Evolutionary conservation across 192 early-diverging fungal species (phyloP).

Genomic region (Linnemannia elongata): DNA sequence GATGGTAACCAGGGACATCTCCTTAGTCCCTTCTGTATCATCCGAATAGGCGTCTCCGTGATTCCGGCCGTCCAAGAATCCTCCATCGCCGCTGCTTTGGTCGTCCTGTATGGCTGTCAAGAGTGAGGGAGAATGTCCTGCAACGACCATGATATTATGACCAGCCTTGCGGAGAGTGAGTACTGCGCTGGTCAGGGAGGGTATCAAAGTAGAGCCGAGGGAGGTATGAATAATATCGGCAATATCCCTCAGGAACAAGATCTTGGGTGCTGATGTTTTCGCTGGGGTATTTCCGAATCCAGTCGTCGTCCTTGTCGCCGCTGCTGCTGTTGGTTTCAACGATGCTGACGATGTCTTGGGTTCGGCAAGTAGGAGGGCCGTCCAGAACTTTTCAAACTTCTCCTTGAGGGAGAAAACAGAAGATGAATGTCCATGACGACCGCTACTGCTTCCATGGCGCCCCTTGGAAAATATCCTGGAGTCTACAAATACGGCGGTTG

Average conservation of each 20-base stretch:
- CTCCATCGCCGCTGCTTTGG: background rate
- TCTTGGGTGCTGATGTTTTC: slow-evolving; percentile 36
- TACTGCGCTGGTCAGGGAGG: slow-evolving; percentile 57
- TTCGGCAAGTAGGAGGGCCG: slow-evolving; percentile 44
- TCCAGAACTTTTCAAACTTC: slow-evolving; percentile 58
- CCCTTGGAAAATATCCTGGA: slow-evolving; percentile 23
- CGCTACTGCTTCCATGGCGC: background rate
- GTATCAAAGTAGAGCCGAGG: slow-evolving; percentile 54
- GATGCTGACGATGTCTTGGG: slow-evolving; percentile 12
- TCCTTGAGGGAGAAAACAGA: slow-evolving; percentile 33
- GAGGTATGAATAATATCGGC: slow-evolving; percentile 59
- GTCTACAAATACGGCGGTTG: slow-evolving; percentile 32
- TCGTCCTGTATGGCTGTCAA: slow-evolving; percentile 17
- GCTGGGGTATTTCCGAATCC: background rate
- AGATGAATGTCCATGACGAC: slow-evolving; percentile 27
- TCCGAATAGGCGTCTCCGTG: slow-evolving; percentile 12
- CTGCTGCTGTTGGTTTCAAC: background rate
- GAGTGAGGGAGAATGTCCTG: slow-evolving; percentile 62
- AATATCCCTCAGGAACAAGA: slow-evolving; percentile 66
- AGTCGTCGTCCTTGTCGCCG: background rate
- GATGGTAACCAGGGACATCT: slow-evolving; percentile 35
- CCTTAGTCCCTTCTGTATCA: slow-evolving; percentile 15
- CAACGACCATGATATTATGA: slow-evolving; percentile 61
- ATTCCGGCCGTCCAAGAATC: background rate
- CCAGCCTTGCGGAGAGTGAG: slow-evolving; percentile 59